Evolutionary conservation across 2,329 filamentous ascomycete genomes (phyloP).

Genomic region (Fusarium coicis): DNA sequence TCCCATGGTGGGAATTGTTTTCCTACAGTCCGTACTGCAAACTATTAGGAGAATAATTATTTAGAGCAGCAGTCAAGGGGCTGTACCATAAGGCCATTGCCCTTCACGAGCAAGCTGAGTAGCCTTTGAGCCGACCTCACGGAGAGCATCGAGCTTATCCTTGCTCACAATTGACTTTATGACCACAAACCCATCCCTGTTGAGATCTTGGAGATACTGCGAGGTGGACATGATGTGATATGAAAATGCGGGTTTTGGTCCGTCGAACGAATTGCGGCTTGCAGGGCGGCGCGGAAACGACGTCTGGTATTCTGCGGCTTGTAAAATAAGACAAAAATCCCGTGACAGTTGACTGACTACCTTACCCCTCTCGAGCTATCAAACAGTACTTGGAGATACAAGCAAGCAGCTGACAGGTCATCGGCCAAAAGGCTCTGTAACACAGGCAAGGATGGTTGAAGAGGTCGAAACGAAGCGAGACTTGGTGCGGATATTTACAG

Average conservation of each 20-base stretch:
- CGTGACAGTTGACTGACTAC: not conserved
- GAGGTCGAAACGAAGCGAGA: slow-evolving; percentile 21
- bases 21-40: slow-evolving; percentile 52
- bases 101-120: slow-evolving; percentile 73
- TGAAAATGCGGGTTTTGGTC: slow-evolving; percentile 8
- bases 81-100: slow-evolving; percentile 74
- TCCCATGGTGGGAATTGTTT: slow-evolving; percentile 94
- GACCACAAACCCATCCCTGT: slow-evolving; percentile 79
- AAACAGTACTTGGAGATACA: not conserved
- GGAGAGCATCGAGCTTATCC: slow-evolving; percentile 67
- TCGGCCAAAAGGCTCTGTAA: slow-evolving; percentile 26
- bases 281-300: not conserved
- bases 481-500: slow-evolving; percentile 14
- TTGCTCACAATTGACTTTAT: slow-evolving; percentile 72
- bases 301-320: not conserved
- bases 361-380: slow-evolving; percentile 9
- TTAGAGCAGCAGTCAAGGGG: slow-evolving; percentile 71
- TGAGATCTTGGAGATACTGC: slow-evolving; percentile 60
- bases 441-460: slow-evolving; percentile 8
- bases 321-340: slow-evolving; percentile 30
- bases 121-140: slow-evolving; percentile 66
- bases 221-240: slow-evolving; percentile 32
- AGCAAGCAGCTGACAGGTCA: slow-evolving; percentile 15
- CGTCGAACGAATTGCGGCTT: slow-evolving; percentile 1
- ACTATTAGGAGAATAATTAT: not conserved